Evolutionary conservation across 2,329 filamentous ascomycete genomes (phyloP).

Genomic region (Berkeleyomyces basicola): DNA sequence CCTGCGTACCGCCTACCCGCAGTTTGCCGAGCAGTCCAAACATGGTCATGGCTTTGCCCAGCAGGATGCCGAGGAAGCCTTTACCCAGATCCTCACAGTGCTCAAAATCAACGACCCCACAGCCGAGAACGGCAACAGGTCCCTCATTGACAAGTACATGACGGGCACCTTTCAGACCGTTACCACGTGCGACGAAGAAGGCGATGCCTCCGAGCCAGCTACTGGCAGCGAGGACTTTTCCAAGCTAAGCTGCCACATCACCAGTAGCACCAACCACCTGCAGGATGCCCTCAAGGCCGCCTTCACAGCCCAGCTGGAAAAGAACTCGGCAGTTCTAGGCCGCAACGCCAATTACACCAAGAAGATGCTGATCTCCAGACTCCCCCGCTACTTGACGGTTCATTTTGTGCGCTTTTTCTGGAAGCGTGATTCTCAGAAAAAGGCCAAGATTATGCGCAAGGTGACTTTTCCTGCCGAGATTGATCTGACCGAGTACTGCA

Average conservation of each 20-base stretch:
- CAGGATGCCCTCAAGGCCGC: slow-evolving; percentile 72
- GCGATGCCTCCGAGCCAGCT: slow-evolving; percentile 58
- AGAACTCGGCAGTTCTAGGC: slow-evolving; percentile 60
- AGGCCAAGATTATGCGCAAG: slow-evolving; percentile 99
- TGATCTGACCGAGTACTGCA: slow-evolving; percentile 88
- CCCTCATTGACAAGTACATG: slow-evolving; percentile 81
- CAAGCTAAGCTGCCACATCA: slow-evolving; percentile 95
- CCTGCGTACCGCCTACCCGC: slow-evolving; percentile 65
- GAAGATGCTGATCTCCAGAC: slow-evolving; percentile 69
- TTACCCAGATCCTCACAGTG: slow-evolving; percentile 84
- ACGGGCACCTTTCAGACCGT: slow-evolving; percentile 62
- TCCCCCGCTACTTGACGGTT: slow-evolving; percentile 90
- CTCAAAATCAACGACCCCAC: slow-evolving; percentile 31
- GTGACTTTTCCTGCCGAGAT: slow-evolving; percentile 90
- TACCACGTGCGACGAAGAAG: slow-evolving; percentile 70
- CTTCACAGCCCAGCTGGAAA: slow-evolving; percentile 79
- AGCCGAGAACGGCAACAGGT: slow-evolving; percentile 28
- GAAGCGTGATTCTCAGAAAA: slow-evolving; percentile 90
- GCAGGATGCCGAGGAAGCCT: slow-evolving; percentile 96
- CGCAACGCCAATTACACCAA: slow-evolving; percentile 79
- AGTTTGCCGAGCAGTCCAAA: slow-evolving; percentile 81
- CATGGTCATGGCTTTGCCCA: slow-evolving; percentile 79
- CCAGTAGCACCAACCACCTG: slow-evolving; percentile 70
- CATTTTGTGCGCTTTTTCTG: slow-evolving; percentile 98
- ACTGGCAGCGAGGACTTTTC: slow-evolving; percentile 59